Base-by-base conservation (phyloP, 2,329 filamentous ascomycete species). In the Pseudogymnoascus sp. region DNA sequence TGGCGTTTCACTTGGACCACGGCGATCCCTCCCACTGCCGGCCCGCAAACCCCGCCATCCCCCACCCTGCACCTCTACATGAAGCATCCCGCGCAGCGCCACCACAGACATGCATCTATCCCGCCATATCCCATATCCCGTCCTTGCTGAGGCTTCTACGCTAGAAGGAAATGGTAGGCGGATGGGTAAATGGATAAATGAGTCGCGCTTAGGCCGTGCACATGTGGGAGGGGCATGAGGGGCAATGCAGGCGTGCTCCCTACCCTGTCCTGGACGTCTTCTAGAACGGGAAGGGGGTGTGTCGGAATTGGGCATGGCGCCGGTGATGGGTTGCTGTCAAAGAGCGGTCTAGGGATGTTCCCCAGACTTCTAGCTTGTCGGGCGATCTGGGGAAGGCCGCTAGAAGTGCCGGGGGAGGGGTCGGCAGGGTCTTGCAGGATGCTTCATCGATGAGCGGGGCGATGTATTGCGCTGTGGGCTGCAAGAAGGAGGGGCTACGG, bases 151-250 rank as follows among this genome's bases (percentile, higher is more conserved):
- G 25, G n/a, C 49, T 55, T 31, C 49, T 16, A 55, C 49, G 49
- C 49, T 55, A 33, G 49, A 55, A 55, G n/a, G 1, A 55, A 12
- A 9, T 55, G n/a, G 9, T 55, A n/a, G 12, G 49, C 49, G 49
- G 49, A 55, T 55, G 49, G 49, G n/a, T 55, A 55, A 55, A 55
- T 33, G 49, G 25, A 4, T 55, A 55, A 55, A 33, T 55, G 49
- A 18, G 28, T 12, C 49, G 49, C 49, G 25, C 49, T 55, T 55
- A 55, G 49, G 8, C 49, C 49, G 25, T 55, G 49, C 49, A 33
- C 49, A 33, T 28, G n/a, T 55, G 49, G 28, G 9, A 55, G 49
- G 49, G 45, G 45, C 45, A 31, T 52, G 45, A 52, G 45, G 45
- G 49, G 49, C 25, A 55, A 33, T 55, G n/a, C 49, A 28, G 49